These are phyloP conservation scores for Candida qinlingensis DNA, from an alignment of 805 yeast genomes.

Conservation along the genomic window DNA sequence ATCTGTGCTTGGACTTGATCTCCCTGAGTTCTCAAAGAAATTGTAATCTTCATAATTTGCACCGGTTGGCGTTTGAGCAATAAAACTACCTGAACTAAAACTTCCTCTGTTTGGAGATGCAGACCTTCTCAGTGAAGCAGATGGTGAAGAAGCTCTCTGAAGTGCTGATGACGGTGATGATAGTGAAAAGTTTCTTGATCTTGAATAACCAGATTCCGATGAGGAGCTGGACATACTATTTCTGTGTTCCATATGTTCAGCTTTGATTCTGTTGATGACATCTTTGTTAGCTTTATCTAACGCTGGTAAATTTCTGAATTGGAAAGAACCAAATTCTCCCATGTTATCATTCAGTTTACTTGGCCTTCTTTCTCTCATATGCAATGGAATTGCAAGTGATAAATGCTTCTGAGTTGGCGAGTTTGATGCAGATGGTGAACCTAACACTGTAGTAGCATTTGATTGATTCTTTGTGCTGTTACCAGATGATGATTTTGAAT, in stretches of 20 bases:
- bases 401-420: slow-evolving; percentile 33
- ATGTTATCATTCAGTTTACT: slow-evolving; percentile 59
- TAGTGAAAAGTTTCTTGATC: slow-evolving; percentile 27
- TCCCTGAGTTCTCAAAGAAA: slow-evolving; percentile 25
- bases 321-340: slow-evolving; percentile 86
- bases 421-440: slow-evolving; percentile 26
- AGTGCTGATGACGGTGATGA: slow-evolving; percentile 32
- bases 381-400: slow-evolving; percentile 48
- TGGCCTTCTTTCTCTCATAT: slow-evolving; percentile 65
- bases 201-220: slow-evolving; percentile 25
- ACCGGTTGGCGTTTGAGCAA: slow-evolving; percentile 15
- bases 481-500: background rate
- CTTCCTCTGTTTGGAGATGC: slow-evolving; percentile 29
- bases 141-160: slow-evolving; percentile 45
- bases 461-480: slow-evolving; percentile 7
- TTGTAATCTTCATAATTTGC: slow-evolving; percentile 26
- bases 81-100: slow-evolving; percentile 12
- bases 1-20: slow-evolving; percentile 30
- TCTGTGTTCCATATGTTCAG: slow-evolving; percentile 57
- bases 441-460: slow-evolving; percentile 18
- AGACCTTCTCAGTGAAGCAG: slow-evolving; percentile 24
- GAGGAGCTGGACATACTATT: slow-evolving; percentile 34
- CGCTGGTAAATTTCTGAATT: slow-evolving; percentile 82
- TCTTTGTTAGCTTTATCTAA: slow-evolving; percentile 92
- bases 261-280: slow-evolving; percentile 79